Evolutionary conservation across 139 green algal species (phyloP).

Genomic region (Volvox africanus): DNA sequence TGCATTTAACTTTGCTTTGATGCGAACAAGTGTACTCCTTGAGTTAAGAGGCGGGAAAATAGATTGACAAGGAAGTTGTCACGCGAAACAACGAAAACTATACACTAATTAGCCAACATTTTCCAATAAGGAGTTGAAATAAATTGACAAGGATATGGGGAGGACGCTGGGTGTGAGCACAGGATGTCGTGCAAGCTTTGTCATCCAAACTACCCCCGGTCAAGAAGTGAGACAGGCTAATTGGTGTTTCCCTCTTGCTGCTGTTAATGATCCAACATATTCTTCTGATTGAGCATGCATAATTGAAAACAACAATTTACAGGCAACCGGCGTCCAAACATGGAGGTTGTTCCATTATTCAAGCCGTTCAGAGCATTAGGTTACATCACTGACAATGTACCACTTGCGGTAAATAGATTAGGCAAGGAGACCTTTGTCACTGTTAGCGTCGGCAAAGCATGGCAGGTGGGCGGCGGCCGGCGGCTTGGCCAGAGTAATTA

Average conservation of each 20-base stretch:
- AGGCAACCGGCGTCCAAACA: not conserved
- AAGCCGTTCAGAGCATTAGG: slow-evolving; percentile 90
- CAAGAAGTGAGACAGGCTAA: not conserved
- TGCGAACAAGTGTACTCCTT: no score
- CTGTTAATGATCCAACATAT: not conserved
- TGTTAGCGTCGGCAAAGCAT: slow-evolving; percentile 91
- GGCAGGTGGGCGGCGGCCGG: slow-evolving; percentile 83
- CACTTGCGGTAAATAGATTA: slow-evolving; percentile 84
- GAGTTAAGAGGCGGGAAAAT: no score
- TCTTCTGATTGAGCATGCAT: not conserved
- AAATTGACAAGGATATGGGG: no score
- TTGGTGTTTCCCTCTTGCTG: not conserved
- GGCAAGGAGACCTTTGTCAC: slow-evolving; percentile 89
- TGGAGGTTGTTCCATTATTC: slow-evolving; percentile 76
- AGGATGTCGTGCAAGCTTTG: not conserved
- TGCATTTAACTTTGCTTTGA: no score
- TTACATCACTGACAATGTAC: slow-evolving; percentile 90
- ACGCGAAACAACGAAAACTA: no score
- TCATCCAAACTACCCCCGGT: not conserved
- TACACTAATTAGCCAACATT: no score
- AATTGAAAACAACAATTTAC: not conserved
- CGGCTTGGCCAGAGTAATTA: not conserved
- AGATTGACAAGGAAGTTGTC: no score
- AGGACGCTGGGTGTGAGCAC: no score
- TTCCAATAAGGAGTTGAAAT: no score